Conservation (phyloP, 345 rosid genomes). For the Hibiscus syriacus region DNA sequence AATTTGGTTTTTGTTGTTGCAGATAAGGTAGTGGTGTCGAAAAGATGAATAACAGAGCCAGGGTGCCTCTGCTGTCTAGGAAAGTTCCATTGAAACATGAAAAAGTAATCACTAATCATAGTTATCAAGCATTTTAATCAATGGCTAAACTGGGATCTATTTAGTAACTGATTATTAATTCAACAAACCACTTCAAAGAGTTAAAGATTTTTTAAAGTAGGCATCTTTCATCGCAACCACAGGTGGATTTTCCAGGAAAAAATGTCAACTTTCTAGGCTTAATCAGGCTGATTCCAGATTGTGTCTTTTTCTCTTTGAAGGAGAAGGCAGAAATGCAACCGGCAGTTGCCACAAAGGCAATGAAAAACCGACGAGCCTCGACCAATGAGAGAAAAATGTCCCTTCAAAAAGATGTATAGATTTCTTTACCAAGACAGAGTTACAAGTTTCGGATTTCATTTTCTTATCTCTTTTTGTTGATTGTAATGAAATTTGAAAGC, state of each 20-base stretch:
- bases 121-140: slow-evolving; percentile 8
- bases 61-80: slow-evolving; percentile 23
- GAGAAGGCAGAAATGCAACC: not conserved
- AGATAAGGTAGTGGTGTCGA: slow-evolving; percentile 7
- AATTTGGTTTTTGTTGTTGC: slow-evolving; percentile 7
- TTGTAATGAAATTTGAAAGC: not conserved
- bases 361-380: not conserved
- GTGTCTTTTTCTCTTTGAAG: not conserved
- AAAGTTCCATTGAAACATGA: slow-evolving; percentile 30
- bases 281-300: not conserved
- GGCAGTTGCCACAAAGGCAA: not conserved
- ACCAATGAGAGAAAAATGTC: not conserved
- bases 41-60: slow-evolving; percentile 31
- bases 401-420: not conserved
- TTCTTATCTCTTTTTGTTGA: not conserved
- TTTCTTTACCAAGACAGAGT: not conserved
- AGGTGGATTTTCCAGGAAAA: not conserved
- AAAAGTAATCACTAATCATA: slow-evolving; percentile 28
- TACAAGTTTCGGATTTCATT: not conserved
- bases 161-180: not conserved
- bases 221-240: not conserved
- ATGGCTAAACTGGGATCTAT: too few species aligned
- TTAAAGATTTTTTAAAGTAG: too few species aligned
- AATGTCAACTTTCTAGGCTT: not conserved
- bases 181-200: too few species aligned